These are phyloP conservation scores for Casuarina equisetifolia DNA, from an alignment of 306 rosid species.

Conservation along the genomic window DNA sequence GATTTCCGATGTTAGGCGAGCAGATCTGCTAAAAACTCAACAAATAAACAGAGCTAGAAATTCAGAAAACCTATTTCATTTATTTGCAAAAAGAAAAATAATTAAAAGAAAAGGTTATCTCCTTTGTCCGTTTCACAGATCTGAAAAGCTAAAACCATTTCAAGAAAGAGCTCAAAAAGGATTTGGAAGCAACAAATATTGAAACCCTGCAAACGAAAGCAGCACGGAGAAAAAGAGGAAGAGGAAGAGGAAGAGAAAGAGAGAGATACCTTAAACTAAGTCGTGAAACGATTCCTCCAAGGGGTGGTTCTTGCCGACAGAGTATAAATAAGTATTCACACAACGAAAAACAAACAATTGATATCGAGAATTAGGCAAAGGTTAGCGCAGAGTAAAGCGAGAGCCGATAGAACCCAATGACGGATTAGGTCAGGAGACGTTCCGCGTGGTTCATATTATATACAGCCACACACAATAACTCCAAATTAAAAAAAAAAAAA, in stretches of 20 bases:
- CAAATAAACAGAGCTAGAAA: background rate
- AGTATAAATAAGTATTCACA: too few species aligned
- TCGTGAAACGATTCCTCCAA: conserved; percentile 21
- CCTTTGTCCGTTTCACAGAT: background rate
- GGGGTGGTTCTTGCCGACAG: background rate
- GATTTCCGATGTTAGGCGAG: background rate
- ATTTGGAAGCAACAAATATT: background rate
- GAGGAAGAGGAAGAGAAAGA: background rate
- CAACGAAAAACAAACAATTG: background rate
- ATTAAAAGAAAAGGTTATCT: background rate
- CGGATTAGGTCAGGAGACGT: background rate
- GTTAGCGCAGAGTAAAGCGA: background rate
- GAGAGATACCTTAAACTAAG: conserved; percentile 18
- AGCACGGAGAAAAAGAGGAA: background rate
- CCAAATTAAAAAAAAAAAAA: background rate
- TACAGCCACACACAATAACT: conserved; percentile 10
- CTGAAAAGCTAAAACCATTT: background rate
- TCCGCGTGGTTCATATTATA: conserved; percentile 19
- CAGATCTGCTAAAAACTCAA: background rate
- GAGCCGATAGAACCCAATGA: background rate
- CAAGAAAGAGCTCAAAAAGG: background rate
- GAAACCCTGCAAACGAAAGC: background rate
- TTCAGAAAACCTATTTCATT: background rate
- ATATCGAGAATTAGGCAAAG: background rate
- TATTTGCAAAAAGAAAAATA: background rate